These are phyloP conservation scores for Beauveria australis DNA, from an alignment of 2,329 filamentous ascomycete genomes.

Conservation along the genomic window DNA sequence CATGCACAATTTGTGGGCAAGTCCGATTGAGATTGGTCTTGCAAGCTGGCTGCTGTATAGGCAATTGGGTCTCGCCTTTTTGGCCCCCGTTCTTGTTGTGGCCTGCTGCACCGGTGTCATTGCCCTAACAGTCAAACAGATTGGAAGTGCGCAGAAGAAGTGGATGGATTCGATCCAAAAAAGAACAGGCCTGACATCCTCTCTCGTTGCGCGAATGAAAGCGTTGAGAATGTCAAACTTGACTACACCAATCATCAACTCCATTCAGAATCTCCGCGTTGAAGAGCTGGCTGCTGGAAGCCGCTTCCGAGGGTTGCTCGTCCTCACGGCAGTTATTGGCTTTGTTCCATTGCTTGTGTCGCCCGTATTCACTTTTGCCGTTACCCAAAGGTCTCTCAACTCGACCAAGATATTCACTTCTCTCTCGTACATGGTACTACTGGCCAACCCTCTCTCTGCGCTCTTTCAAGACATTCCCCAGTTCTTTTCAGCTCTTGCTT, in stretches of 20 bases:
- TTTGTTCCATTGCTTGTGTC: constrained; percentile 24
- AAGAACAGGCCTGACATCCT: constrained; percentile 31
- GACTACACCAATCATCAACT: constrained; percentile 16
- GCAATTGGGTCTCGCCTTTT: constrained; percentile 21
- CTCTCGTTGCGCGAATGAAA: constrained; percentile 36
- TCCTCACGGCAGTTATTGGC: constrained; percentile 15
- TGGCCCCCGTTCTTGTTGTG: constrained; percentile 10
- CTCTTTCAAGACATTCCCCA: constrained; percentile 11
- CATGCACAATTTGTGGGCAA: constrained; percentile 23
- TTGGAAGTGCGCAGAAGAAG: not conserved
- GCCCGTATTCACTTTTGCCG: constrained; percentile 18
- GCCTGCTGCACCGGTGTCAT: constrained; percentile 18
- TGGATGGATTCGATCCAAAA: constrained; percentile 37
- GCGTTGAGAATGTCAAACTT: constrained; percentile 37
- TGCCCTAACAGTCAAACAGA: no score
- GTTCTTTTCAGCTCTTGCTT: constrained; percentile 6
- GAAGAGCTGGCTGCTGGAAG: constrained; percentile 16
- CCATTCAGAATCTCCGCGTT: constrained; percentile 18
- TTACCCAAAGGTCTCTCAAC: constrained; percentile 14
- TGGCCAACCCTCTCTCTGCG: constrained; percentile 10
- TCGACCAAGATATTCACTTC: constrained; percentile 16
- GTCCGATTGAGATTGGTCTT: constrained; percentile 20
- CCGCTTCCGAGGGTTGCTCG: constrained; percentile 13
- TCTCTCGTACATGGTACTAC: constrained; percentile 15
- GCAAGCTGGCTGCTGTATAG: constrained; percentile 22